Base-by-base conservation (phyloP, 78 protist genomes). In the Planoprotostelium fungivorum region DNA sequence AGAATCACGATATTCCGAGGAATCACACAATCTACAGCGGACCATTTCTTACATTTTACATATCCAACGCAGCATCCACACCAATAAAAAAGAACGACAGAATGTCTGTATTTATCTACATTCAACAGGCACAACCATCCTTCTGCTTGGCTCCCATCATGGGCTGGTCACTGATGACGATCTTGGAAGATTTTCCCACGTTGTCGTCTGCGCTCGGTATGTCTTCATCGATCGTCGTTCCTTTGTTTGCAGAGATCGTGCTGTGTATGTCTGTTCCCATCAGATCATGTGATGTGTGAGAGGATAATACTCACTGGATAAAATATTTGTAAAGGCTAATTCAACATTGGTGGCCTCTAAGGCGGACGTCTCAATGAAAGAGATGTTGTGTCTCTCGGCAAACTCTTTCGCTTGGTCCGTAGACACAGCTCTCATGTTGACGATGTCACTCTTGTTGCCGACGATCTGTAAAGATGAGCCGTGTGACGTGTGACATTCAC, bases 371-470 rank as follows among this genome's bases (percentile, higher is more conserved):
- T 94, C 96, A 73, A 94, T 91, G 90, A 94, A 91, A 37, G 90
- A 63, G 35, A 94, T 36, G 86, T 91, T 89, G 84, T 94, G 90
- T 86, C 91, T 89, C 87, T 94, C 94, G 83, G 93, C 86, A 91
- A 94, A 94, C 84, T 91, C 94, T 37, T 89, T 91, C 0, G 96
- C 96, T 89, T 94, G 92, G 63, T 94, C 96, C 29, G 96, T 94
- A n/a, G 94, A 89, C 31, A 94, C 96, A 31, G 90, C 94, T 87
- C 96, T 93, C 88, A 94, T 83, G 38, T 94, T 93, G 88, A 91
- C 88, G 35, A 94, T 88, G 87, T 94, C 96, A 25, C 91, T 91
- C 96, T 99, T 99, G 97, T 98, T 99, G 34, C 99, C 99, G 35
- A 98, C 97, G 38, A 99, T 95, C 97, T 51, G 16, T 16, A 51